Evolutionary conservation across 768 basidiomycete species (phyloP), one percentile per base, ranked within the genome.

Genomic region (Serpula lacrymans): DNA sequence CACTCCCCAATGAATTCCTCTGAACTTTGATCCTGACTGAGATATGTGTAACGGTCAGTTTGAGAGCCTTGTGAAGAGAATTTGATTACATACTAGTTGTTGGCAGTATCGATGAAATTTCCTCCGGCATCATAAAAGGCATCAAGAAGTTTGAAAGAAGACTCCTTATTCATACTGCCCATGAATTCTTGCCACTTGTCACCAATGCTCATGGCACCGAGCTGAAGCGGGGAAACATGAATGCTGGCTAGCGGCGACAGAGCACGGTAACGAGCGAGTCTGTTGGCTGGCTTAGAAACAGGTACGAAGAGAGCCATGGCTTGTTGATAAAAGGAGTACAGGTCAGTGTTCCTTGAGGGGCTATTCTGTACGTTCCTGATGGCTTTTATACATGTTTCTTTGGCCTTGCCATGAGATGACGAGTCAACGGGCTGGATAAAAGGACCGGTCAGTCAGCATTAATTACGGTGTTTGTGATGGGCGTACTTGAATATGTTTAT

Each of bases 1-100:
- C 73, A 75, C 47, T 74, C 74, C n/a, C 73, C 74, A 16, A 75
- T 60, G 53, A 71, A 68, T 44, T 47, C 48, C 43, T 75, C 72
- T 2, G 62, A 65, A 28, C 63, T 52, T 39, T 64, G 68, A 38
- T 68, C 63, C 50, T 71, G 66, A 43, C 51, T 57, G 25, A 8
- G 24, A 36, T 17, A 18, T 7, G 13, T 25, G n/a, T 13, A 14
- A 36, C 3, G 20, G 7, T 3, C 18, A 37, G 8, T 22, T 20
- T 21, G 16, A 14, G 9, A 45, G 14, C 11, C 10, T 27, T 5
- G 22, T 11, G 29, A 34, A 16, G 9, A 17, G 3, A 21, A 28
- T 22, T 34, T n/a, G 42, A 44, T 26, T 12, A 37, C 53, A 33
- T 37, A 64, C 63, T 73, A 74, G 42, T 49, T 56, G 52, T 65